A percentile compares a stretch with the other conserved stretches of the same genome.
These are phyloP conservation scores for Escovopsis weberi DNA, from an alignment of 2,329 filamentous ascomycete genomes.

Conservation along the genomic window DNA sequence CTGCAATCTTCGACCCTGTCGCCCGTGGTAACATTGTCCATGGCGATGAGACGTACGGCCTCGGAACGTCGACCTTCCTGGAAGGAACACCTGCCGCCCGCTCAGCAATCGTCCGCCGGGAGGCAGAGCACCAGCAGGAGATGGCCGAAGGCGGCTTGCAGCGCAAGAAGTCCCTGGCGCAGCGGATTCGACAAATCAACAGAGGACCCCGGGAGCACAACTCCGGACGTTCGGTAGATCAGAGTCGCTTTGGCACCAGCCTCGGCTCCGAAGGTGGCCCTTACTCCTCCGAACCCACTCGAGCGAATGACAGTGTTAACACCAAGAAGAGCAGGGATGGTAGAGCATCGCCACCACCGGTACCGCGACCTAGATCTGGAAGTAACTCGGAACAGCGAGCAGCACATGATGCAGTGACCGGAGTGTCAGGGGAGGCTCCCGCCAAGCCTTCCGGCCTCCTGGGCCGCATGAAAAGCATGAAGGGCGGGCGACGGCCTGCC, in stretches of 20 bases:
- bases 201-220: slow-evolving; percentile 48
- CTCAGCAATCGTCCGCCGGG: slow-evolving; percentile 59
- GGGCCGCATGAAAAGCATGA: slow-evolving; percentile 69
- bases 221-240: slow-evolving; percentile 28
- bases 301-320: slow-evolving; percentile 36
- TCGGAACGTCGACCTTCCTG: slow-evolving; percentile 90
- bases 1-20: slow-evolving; percentile 52
- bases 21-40: slow-evolving; percentile 59
- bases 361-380: slow-evolving; percentile 22
- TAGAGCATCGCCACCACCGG: slow-evolving; percentile 32
- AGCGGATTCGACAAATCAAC: slow-evolving; percentile 77
- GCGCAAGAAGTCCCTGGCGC: slow-evolving; percentile 88
- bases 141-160: slow-evolving; percentile 48
- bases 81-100: slow-evolving; percentile 83
- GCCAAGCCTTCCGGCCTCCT: slow-evolving; percentile 49
- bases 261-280: slow-evolving; percentile 43
- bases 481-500: slow-evolving; percentile 42
- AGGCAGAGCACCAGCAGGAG: slow-evolving; percentile 52
- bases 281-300: slow-evolving; percentile 68
- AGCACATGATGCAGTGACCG: slow-evolving; percentile 40
- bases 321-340: slow-evolving; percentile 23
- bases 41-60: slow-evolving; percentile 65
- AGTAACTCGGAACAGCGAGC: slow-evolving; percentile 46
- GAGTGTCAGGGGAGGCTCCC: slow-evolving; percentile 25
- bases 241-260: slow-evolving; percentile 15